A percentile compares a stretch with the other conserved stretches of the same genome.
These are phyloP conservation scores for Alternaria sp. DNA, from an alignment of 2,329 filamentous ascomycete species.

Conservation along the genomic window DNA sequence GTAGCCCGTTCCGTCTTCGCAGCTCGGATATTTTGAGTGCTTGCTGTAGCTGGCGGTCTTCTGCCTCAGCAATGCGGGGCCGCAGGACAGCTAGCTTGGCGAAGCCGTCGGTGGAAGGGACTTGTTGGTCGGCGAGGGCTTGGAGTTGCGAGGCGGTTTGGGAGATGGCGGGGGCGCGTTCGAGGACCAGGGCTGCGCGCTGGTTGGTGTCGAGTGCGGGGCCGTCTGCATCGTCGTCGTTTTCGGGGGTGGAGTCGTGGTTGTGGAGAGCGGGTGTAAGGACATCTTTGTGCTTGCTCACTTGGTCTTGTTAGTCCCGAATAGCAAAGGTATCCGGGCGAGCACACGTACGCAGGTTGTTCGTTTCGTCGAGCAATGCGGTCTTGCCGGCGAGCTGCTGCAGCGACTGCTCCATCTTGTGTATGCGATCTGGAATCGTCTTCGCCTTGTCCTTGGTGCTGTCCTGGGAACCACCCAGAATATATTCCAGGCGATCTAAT, in stretches of 20 bases:
- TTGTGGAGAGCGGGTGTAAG: conserved; percentile 29
- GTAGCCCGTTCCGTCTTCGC: conserved; percentile 67
- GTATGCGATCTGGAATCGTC: conserved; percentile 48
- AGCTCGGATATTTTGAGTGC: conserved; percentile 69
- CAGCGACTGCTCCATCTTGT: conserved; percentile 49
- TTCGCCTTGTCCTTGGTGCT: conserved; percentile 32
- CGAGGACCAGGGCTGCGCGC: conserved; percentile 53
- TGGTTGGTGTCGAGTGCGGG: conserved; percentile 33
- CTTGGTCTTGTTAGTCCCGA: conserved; percentile 42
- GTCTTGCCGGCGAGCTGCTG: conserved; percentile 53
- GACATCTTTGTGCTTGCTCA: conserved; percentile 53
- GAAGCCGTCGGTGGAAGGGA: conserved; percentile 55
- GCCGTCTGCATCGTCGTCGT: conserved; percentile 5
- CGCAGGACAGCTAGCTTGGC: conserved; percentile 66
- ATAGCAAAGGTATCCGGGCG: neutral
- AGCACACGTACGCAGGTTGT: conserved; percentile 47
- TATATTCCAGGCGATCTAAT: conserved; percentile 55
- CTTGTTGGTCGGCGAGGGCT: conserved; percentile 54
- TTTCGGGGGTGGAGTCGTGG: conserved; percentile 6
- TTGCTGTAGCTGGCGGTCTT: conserved; percentile 69
- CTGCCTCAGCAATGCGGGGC: conserved; percentile 69
- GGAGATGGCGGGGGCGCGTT: conserved; percentile 55
- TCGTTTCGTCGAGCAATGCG: conserved; percentile 50
- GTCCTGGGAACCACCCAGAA: conserved; percentile 49
- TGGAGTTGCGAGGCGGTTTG: conserved; percentile 55